phyloP scores from a whole-genome alignment of 306 rosid genomes.

The Astragalus membranaceus region DNA sequence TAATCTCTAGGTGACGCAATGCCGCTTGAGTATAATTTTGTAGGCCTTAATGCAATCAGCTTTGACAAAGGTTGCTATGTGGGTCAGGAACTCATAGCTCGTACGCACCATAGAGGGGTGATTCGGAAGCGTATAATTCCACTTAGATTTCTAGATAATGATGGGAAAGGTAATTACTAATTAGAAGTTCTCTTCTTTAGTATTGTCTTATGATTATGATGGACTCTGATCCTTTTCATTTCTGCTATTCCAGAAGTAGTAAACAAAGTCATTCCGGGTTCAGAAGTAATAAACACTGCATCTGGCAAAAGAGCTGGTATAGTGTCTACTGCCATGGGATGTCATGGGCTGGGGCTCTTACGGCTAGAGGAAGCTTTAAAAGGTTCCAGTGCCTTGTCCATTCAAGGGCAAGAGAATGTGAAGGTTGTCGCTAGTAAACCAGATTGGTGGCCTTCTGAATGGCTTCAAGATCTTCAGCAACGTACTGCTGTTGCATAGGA shows the following conservation, averaged over 20 bases:
- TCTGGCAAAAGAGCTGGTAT: slow-evolving; percentile 60
- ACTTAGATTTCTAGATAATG: slow-evolving; percentile 44
- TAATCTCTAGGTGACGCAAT: slow-evolving; percentile 68
- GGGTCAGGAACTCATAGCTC: slow-evolving; percentile 89
- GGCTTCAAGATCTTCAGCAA: slow-evolving; percentile 37
- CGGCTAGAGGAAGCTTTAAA: slow-evolving; percentile 63
- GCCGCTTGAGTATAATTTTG: slow-evolving; percentile 90
- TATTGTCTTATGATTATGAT: neutral
- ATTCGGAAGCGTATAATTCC: slow-evolving; percentile 79
- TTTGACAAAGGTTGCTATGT: slow-evolving; percentile 95
- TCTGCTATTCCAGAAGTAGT: slow-evolving; percentile 40
- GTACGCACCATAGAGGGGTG: slow-evolving; percentile 84
- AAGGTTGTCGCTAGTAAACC: slow-evolving; percentile 60
- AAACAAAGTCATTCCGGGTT: slow-evolving; percentile 50
- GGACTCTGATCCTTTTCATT: slow-evolving; percentile 1
- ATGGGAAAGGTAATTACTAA: slow-evolving; percentile 71
- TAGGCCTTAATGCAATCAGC: slow-evolving; percentile 81
- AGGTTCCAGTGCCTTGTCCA: slow-evolving; percentile 36
- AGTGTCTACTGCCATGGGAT: slow-evolving; percentile 59
- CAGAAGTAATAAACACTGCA: slow-evolving; percentile 40
- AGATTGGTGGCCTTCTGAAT: slow-evolving; percentile 50
- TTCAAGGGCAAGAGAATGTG: slow-evolving; percentile 52
- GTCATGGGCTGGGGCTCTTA: slow-evolving; percentile 71
- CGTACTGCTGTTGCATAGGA: slow-evolving; percentile 31
- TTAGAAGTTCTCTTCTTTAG: neutral